phyloP scores from a whole-genome alignment of 2,329 filamentous ascomycete genomes.

The Cordyceps cateniannulata region DNA sequence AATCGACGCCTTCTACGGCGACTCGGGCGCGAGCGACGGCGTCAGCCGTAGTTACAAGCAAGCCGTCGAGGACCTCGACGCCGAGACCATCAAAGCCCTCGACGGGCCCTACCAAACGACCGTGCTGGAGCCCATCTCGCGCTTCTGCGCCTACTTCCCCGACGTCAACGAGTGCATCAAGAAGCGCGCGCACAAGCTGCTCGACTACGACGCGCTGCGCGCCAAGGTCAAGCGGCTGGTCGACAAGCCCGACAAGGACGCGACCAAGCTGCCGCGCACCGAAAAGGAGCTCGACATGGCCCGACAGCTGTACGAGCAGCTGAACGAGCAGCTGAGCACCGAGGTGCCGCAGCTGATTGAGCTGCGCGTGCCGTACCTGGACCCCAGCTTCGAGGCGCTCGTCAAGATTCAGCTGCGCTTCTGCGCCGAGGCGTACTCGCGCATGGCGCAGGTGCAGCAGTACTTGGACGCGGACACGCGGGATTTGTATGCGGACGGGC shows the following conservation, averaged over 20 bases:
- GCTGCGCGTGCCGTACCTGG: slow-evolving; percentile 90
- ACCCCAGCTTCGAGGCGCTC: slow-evolving; percentile 93
- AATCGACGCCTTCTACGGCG: slow-evolving; percentile 98
- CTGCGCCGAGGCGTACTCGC: slow-evolving; percentile 93
- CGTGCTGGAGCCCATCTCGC: slow-evolving; percentile 88
- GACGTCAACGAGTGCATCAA: slow-evolving; percentile 99
- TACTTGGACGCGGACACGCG: slow-evolving; percentile 92
- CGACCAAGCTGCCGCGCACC: slow-evolving; percentile 87
- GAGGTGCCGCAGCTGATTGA: slow-evolving; percentile 96
- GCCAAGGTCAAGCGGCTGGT: slow-evolving; percentile 95
- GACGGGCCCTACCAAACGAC: slow-evolving; percentile 94
- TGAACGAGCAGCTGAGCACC: slow-evolving; percentile 91
- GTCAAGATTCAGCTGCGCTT: slow-evolving; percentile 98
- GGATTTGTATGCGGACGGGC: slow-evolving; percentile 91
- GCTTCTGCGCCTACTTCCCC: slow-evolving; percentile 97
- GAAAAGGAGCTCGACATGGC: slow-evolving; percentile 97
- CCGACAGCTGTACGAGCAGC: slow-evolving; percentile 85
- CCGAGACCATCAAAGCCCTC: slow-evolving; percentile 96
- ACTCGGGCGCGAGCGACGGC: slow-evolving; percentile 88
- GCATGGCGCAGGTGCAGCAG: slow-evolving; percentile 99
- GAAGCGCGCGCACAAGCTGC: slow-evolving; percentile 95
- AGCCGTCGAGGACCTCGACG: slow-evolving; percentile 93
- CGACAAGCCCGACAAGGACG: slow-evolving; percentile 98
- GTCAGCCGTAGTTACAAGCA: slow-evolving; percentile 97
- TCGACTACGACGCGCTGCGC: slow-evolving; percentile 94